Conservation (phyloP, 352 stramenopile genomes). For the Sclerospora graminicola region DNA sequence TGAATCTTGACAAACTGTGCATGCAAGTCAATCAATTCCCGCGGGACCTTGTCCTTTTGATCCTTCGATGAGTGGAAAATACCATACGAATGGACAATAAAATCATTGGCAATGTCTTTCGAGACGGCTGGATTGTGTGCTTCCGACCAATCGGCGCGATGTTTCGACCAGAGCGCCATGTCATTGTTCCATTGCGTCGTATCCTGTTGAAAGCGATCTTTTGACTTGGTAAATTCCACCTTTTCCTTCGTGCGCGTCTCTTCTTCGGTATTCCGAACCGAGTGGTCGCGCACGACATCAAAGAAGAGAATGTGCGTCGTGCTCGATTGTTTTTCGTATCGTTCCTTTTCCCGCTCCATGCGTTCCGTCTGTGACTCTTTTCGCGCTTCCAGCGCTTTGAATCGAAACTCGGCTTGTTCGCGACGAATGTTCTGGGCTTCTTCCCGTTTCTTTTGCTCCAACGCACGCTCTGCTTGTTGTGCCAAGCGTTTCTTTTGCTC, state of each 20-base stretch:
- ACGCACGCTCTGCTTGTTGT: slow-evolving; percentile 46
- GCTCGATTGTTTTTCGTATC: slow-evolving; percentile 57
- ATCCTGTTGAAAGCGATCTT: slow-evolving; percentile 82
- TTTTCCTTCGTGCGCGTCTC: slow-evolving; percentile 79
- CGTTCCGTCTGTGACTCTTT: slow-evolving; percentile 73
- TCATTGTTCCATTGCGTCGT: slow-evolving; percentile 84
- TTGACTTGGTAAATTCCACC: slow-evolving; percentile 84
- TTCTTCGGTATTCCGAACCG: slow-evolving; percentile 63
- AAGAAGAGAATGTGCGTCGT: slow-evolving; percentile 81
- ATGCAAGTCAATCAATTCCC: slow-evolving; percentile 66
- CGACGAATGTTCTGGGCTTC: slow-evolving; percentile 60
- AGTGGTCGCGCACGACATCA: slow-evolving; percentile 66
- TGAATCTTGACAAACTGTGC: slow-evolving; percentile 74
- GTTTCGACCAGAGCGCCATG: slow-evolving; percentile 82
- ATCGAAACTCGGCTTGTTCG: slow-evolving; percentile 57
- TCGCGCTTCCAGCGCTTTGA: slow-evolving; percentile 71
- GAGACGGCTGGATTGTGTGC: slow-evolving; percentile 81
- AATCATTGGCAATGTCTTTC: slow-evolving; percentile 83
- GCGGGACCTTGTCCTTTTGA: slow-evolving; percentile 45
- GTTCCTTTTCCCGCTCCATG: slow-evolving; percentile 77
- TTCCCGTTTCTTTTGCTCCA: slow-evolving; percentile 65
- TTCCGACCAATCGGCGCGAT: slow-evolving; percentile 81
- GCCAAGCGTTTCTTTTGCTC: slow-evolving; percentile 56
- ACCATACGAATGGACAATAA: slow-evolving; percentile 80
- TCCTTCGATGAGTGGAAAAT: slow-evolving; percentile 56